Evolutionary conservation across 768 basidiomycete species (phyloP).

Genomic region (Boletus tylopilopsis): DNA sequence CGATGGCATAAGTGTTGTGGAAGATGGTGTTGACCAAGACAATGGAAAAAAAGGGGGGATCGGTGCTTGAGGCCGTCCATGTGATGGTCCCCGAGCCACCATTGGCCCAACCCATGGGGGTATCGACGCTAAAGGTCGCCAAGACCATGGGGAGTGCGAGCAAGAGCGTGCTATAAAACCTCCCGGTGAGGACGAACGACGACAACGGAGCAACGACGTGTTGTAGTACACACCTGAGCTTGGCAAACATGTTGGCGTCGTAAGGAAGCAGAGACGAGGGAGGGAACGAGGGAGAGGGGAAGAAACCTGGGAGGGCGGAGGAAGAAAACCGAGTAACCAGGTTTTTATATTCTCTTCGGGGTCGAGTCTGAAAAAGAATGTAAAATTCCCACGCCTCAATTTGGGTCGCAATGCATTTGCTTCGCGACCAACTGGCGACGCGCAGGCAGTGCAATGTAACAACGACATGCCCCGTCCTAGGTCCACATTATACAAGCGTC

Average conservation of each 20-base stretch:
- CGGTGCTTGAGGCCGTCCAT: constrained; percentile 42
- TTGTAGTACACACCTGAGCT: constrained; percentile 39
- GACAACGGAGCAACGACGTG: background rate
- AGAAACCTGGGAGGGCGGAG: constrained; percentile 14
- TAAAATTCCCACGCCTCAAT: constrained; percentile 21
- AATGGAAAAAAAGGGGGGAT: constrained; percentile 42
- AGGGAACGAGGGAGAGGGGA: constrained; percentile 14
- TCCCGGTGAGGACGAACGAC: background rate
- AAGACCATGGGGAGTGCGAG: constrained; percentile 41
- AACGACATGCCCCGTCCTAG: too few species aligned
- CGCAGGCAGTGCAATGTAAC: constrained; percentile 5
- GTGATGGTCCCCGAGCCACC: constrained; percentile 37
- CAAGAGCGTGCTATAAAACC: constrained; percentile 36
- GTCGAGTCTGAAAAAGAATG: constrained; percentile 4
- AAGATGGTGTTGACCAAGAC: constrained; percentile 47
- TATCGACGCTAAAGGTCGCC: constrained; percentile 40
- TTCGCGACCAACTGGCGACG: background rate
- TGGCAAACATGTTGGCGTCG: constrained; percentile 46
- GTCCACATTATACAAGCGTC: background rate
- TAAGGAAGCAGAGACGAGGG: constrained; percentile 17
- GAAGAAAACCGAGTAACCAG: background rate
- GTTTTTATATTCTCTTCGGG: constrained; percentile 27
- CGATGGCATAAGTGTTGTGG: constrained; percentile 52
- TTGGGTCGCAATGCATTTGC: constrained; percentile 18
- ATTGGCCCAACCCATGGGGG: constrained; percentile 33